Percentiles rank a stretch among this genome's conserved stretches.
These are phyloP conservation scores for Allantophomopsis lycopodina DNA, from an alignment of 2,329 filamentous ascomycete genomes.

Conservation along the genomic window DNA sequence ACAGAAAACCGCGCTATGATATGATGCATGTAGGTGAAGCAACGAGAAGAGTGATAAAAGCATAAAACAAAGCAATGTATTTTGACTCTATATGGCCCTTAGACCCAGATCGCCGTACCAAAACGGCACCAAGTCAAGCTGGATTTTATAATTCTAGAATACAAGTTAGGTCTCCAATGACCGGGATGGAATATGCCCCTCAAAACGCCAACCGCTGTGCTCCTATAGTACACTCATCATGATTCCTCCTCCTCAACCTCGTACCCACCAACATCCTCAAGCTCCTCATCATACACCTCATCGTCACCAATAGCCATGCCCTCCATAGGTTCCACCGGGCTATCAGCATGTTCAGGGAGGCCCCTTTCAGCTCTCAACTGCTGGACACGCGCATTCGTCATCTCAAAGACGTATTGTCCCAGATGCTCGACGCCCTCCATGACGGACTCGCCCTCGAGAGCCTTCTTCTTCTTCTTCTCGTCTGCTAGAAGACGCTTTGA, in stretches of 20 bases:
- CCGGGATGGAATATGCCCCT: no score
- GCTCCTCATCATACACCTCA: constrained; percentile 6
- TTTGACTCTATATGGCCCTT: no score
- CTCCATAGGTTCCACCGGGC: constrained; percentile 1
- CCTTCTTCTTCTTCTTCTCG: constrained; percentile 30
- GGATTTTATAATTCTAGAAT: no score
- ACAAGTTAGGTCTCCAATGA: no score
- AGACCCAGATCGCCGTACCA: no score
- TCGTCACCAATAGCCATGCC: constrained; percentile 4
- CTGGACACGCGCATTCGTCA: constrained; percentile 48
- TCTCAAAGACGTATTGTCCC: constrained; percentile 92
- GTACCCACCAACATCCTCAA: constrained; percentile 10
- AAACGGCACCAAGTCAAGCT: no score
- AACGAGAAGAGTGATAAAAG: no score
- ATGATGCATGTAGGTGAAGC: no score
- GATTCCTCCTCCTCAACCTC: constrained; percentile 4
- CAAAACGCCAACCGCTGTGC: no score
- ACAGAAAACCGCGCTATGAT: no score
- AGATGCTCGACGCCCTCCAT: constrained; percentile 93
- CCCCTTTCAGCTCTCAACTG: constrained; percentile 16
- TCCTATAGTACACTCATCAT: no score
- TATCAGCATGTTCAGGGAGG: constrained; percentile 7
- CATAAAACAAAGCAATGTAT: no score
- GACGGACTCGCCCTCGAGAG: constrained; percentile 41
- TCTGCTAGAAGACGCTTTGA: constrained; percentile 36